A percentile compares a stretch with the other conserved stretches of the same genome.
Evolutionary conservation across 768 basidiomycete species (phyloP).

Genomic region (Boletus insuetus): DNA sequence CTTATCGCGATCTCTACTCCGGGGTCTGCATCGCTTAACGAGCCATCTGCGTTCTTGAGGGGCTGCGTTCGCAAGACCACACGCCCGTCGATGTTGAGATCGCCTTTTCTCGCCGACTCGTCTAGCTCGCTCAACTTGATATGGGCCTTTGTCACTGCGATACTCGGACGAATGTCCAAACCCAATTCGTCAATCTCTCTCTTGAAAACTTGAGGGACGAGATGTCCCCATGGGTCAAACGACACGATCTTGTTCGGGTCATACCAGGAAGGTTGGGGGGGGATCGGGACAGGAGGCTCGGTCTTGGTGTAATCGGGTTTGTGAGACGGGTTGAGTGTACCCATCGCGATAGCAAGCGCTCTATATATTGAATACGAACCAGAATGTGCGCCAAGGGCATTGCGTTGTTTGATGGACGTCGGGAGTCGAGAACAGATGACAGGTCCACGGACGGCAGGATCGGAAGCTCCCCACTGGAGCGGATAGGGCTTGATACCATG

Average conservation of each 20-base stretch:
- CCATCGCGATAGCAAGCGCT: constrained; percentile 89
- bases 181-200: constrained; percentile 60
- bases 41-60: constrained; percentile 61
- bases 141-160: constrained; percentile 89
- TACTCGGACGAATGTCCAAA: constrained; percentile 87
- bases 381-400: constrained; percentile 91
- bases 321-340: constrained; percentile 71
- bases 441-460: constrained; percentile 71
- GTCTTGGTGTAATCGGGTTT: constrained; percentile 82
- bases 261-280: constrained; percentile 74
- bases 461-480: constrained; percentile 76
- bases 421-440: constrained; percentile 86
- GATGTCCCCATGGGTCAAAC: constrained; percentile 92
- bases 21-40: constrained; percentile 50
- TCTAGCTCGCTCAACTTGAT: constrained; percentile 95
- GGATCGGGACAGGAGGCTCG: constrained; percentile 80
- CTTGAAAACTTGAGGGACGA: constrained; percentile 71
- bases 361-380: constrained; percentile 96
- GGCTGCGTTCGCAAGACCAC: constrained; percentile 71
- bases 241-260: constrained; percentile 80
- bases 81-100: constrained; percentile 75
- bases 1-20: constrained; percentile 87
- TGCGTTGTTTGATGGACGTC: constrained; percentile 82
- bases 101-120: constrained; percentile 69
- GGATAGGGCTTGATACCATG: constrained; percentile 81